Conservation (phyloP, 768 basidiomycete genomes). For the Xerocomellus intermedius region DNA sequence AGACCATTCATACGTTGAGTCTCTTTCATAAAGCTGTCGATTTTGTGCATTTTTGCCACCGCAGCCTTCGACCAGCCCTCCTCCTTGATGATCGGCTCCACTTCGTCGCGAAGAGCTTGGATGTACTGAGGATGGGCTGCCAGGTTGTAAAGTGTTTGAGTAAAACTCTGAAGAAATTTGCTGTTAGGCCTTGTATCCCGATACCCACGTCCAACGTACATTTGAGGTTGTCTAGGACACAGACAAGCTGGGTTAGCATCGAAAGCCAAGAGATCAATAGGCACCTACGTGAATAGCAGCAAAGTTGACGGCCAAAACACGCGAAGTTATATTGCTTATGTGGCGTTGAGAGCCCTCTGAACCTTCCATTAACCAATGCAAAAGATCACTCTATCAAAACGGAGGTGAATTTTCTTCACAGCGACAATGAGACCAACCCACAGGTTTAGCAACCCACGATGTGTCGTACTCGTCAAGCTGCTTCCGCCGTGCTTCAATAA, state of each 20-base stretch:
- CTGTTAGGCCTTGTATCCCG: neutral
- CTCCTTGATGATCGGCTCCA: conserved; percentile 7
- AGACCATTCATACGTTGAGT: conserved; percentile 32
- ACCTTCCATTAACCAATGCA: conserved; percentile 34
- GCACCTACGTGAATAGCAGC: conserved; percentile 23
- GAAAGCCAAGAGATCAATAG: rapidly evolving
- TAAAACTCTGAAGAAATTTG: conserved; percentile 1
- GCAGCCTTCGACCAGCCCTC: conserved; percentile 21
- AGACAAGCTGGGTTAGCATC: neutral
- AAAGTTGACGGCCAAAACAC: conserved; percentile 18
- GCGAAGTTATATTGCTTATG: conserved; percentile 20
- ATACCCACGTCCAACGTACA: neutral
- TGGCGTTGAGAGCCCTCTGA: conserved; percentile 15
- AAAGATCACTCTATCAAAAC: conserved; percentile 29
- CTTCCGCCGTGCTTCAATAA: conserved; percentile 18
- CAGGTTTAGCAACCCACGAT: neutral
- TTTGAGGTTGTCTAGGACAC: conserved; percentile 8
- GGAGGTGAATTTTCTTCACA: neutral
- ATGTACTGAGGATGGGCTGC: conserved; percentile 16
- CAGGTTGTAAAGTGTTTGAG: conserved; percentile 8
- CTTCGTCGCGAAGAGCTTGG: conserved; percentile 15
- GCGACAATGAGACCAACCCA: neutral
- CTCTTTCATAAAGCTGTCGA: conserved; percentile 21
- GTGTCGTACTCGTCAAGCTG: neutral
- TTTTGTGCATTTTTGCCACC: conserved; percentile 16